Evolutionary conservation across 1,139 yeast species (phyloP).

Genomic region (Schizosaccharomyces versatilis): DNA sequence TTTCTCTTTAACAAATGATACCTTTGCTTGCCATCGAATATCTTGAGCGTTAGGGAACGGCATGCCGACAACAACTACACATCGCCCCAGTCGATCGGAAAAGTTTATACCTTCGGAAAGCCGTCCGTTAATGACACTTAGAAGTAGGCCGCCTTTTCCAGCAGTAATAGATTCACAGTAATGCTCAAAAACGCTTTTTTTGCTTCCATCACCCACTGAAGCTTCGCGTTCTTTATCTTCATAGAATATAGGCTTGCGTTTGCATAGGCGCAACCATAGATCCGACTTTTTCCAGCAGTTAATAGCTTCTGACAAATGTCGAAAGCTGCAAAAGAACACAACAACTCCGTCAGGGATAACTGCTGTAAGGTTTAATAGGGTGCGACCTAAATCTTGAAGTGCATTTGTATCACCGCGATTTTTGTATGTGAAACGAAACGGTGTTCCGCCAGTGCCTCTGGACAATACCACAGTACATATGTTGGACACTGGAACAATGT

Average conservation of each 20-base stretch:
- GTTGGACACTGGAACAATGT: conserved; percentile 54
- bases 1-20: conserved; percentile 37
- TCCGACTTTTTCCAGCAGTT: conserved; percentile 28
- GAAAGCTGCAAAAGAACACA: conserved; percentile 61
- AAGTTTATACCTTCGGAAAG: conserved; percentile 89
- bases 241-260: conserved; percentile 18
- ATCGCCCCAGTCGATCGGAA: conserved; percentile 65
- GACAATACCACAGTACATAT: conserved; percentile 37
- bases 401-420: conserved; percentile 30
- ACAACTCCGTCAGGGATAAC: conserved; percentile 56
- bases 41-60: conserved; percentile 77
- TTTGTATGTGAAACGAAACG: conserved; percentile 48
- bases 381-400: conserved; percentile 32
- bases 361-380: conserved; percentile 25
- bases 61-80: conserved; percentile 67
- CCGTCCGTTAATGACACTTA: conserved; percentile 85
- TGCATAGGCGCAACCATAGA: conserved; percentile 10
- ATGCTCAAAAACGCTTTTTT: conserved; percentile 27
- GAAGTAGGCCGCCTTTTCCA: conserved; percentile 37
- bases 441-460: conserved; percentile 16
- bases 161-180: conserved; percentile 23
- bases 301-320: conserved; percentile 34
- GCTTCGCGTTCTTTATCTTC: conserved; percentile 29
- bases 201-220: conserved; percentile 25
- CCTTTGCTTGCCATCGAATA: conserved; percentile 60